Evolutionary conservation across 768 basidiomycete genomes (phyloP), one percentile per base, ranked within the genome.

Genomic region (Naganishia vaughanmartiniae): DNA sequence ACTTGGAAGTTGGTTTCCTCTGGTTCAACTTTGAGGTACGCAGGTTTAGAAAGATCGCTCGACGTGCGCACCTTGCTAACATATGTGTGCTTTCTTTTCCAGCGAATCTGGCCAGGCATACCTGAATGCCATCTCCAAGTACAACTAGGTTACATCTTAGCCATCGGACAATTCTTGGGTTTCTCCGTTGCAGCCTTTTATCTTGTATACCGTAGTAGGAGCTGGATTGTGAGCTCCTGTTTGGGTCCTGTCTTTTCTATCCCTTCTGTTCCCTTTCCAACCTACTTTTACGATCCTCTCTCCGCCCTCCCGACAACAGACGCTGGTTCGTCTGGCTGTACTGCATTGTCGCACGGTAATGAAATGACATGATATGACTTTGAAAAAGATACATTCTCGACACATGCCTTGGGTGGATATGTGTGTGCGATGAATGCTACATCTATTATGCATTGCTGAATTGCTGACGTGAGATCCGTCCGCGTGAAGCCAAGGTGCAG

Each of bases 21-120:
- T 33, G 74, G 77, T 58, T 79, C 79, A 26, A 69, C 63, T 21
- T 67, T 81, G 39, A 75, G 74, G 76, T 77, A 69, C 70, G 77
- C 76, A 54, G 11, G n/a, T 19, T n/a, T 3, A 15, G 24, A 24
- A 9, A 10, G 19, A 31, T 30, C 34, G 48, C 39, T 14, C 3
- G 21, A 24, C 21, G 24, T 51, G 4, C 24, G 48, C 48, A 6
- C 24, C 24, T 51, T 26, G 4, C 36, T 60, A 26, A 30, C 30
- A 2, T 31, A n/a, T 67, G 28, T 68, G 19, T 57, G 28, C 65
- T 28, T 56, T 42, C 55, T 76, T 46, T 39, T 58, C 34, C 63
- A 77, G 76, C 58, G 70, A 66, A 46, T 76, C 76, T 21, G 79
- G 79, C 36, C 74, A 76, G 68, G 72, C 79, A 9, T 80, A 80